phyloP scores from a whole-genome alignment of 1,139 yeast species.

The Arxiozyma telluris region DNA sequence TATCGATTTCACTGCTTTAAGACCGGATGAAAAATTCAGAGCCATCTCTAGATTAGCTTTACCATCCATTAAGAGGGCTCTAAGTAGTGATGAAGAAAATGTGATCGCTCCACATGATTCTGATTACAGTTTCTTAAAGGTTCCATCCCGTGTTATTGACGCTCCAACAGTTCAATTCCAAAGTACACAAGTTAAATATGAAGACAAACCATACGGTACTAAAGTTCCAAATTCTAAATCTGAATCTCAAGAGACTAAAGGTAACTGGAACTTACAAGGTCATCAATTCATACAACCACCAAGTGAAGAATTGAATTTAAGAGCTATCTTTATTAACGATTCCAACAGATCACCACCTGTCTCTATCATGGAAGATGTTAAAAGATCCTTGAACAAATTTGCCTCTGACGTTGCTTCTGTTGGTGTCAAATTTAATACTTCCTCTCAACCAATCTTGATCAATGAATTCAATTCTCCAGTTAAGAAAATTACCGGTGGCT shows the following conservation, averaged over 20 bases:
- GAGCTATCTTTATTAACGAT: conserved; percentile 14
- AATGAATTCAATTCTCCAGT: conserved; percentile 13
- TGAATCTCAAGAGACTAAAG: conserved; percentile 13
- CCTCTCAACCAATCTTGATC: conserved; percentile 11
- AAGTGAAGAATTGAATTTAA: conserved; percentile 9
- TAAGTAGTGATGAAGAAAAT: conserved; percentile 7
- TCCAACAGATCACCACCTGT: conserved; percentile 10
- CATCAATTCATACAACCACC: conserved; percentile 12
- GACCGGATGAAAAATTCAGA: conserved; percentile 17
- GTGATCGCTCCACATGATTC: conserved; percentile 9
- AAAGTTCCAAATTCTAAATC: conserved; percentile 2
- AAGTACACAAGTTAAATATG: conserved; percentile 7
- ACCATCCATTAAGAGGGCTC: conserved; percentile 13
- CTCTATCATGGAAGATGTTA: conserved; percentile 9
- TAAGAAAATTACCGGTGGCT: conserved; percentile 8
- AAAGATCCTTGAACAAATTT: conserved; percentile 8
- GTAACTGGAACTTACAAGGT: conserved; percentile 16
- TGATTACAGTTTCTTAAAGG: conserved; percentile 11
- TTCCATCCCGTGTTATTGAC: conserved; percentile 19
- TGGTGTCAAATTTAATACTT: conserved; percentile 12
- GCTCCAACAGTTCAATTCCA: conserved; percentile 17
- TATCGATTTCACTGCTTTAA: conserved; percentile 17
- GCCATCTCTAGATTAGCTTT: conserved; percentile 15
- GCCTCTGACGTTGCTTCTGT: conserved; percentile 11
- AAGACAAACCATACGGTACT: conserved; percentile 14